Evolutionary conservation across 2,329 filamentous ascomycete species (phyloP).

Genomic region (Calonectria fujianensis): DNA sequence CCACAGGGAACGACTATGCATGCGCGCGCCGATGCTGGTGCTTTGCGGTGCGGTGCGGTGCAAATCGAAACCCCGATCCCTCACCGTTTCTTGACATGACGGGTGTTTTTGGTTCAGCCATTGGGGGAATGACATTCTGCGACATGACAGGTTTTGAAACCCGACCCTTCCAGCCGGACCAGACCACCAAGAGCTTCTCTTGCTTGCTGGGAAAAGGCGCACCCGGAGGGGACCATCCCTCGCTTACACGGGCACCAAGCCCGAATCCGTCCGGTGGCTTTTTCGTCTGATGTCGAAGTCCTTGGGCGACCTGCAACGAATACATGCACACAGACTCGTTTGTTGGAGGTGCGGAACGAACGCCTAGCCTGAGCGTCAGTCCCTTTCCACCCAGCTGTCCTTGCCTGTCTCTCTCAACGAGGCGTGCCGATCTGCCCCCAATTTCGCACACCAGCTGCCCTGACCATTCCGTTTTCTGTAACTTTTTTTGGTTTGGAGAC

Average conservation of each 20-base stretch:
- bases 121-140: conserved; percentile 31
- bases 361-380: conserved; percentile 43
- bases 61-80: conserved; percentile 31
- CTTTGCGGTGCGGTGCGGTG: conserved; percentile 1
- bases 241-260: conserved; percentile 26
- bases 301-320: conserved; percentile 15
- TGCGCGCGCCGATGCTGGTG: not conserved
- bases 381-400: conserved; percentile 22
- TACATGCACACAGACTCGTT: conserved; percentile 2
- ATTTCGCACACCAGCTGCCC: not conserved
- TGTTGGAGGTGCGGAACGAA: conserved; percentile 43
- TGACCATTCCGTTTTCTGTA: conserved; percentile 9
- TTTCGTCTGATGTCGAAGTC: conserved; percentile 35
- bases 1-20: conserved; percentile 6
- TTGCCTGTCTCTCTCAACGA: conserved; percentile 14
- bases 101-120: conserved; percentile 5
- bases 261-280: conserved; percentile 27
- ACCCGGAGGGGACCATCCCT: conserved; percentile 4
- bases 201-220: not conserved
- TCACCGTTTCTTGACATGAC: conserved; percentile 27
- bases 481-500: not conserved
- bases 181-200: not conserved
- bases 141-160: conserved; percentile 30
- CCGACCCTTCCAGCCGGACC: not conserved
- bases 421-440: conserved; percentile 4